These are phyloP conservation scores for Cladosporium sp. DNA, from an alignment of 2,329 filamentous ascomycete species.

Conservation along the genomic window DNA sequence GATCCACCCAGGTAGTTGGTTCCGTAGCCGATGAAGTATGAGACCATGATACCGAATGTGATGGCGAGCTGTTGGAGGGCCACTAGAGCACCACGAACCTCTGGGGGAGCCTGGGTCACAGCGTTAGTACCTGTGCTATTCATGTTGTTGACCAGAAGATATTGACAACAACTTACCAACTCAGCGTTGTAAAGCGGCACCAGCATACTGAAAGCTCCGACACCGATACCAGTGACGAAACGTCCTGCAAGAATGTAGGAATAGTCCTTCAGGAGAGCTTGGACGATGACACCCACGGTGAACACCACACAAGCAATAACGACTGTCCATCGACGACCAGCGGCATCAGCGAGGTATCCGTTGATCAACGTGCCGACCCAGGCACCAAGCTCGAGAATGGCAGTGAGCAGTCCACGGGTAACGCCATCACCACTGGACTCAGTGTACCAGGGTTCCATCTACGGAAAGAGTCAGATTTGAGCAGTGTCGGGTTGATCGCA, in stretches of 20 bases:
- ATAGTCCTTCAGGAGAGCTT: constrained; percentile 55
- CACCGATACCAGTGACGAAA: constrained; percentile 64
- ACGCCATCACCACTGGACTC: neutral
- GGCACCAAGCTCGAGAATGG: constrained; percentile 35
- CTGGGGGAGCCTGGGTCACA: constrained; percentile 40
- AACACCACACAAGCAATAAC: constrained; percentile 16
- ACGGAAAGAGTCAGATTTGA: neutral
- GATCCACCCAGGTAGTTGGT: constrained; percentile 43
- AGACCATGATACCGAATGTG: constrained; percentile 42
- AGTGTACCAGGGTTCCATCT: constrained; percentile 10
- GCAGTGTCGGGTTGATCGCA: neutral
- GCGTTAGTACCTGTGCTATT: neutral
- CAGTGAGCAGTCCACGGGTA: constrained; percentile 1
- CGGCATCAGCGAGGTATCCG: constrained; percentile 44
- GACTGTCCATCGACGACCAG: constrained; percentile 11
- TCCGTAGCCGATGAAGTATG: constrained; percentile 37
- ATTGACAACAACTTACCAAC: constrained; percentile 20
- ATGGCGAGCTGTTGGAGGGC: constrained; percentile 60
- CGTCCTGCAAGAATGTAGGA: constrained; percentile 62
- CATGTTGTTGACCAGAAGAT: neutral
- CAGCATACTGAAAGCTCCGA: constrained; percentile 64
- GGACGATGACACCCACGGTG: constrained; percentile 59
- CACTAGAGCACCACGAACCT: constrained; percentile 61
- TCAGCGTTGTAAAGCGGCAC: constrained; percentile 46
- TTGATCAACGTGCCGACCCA: constrained; percentile 67